Evolutionary conservation across 495 filamentous ascomycete genomes (phyloP), one percentile per base, ranked within the genome.

Genomic region (Parathielavia appendiculata): DNA sequence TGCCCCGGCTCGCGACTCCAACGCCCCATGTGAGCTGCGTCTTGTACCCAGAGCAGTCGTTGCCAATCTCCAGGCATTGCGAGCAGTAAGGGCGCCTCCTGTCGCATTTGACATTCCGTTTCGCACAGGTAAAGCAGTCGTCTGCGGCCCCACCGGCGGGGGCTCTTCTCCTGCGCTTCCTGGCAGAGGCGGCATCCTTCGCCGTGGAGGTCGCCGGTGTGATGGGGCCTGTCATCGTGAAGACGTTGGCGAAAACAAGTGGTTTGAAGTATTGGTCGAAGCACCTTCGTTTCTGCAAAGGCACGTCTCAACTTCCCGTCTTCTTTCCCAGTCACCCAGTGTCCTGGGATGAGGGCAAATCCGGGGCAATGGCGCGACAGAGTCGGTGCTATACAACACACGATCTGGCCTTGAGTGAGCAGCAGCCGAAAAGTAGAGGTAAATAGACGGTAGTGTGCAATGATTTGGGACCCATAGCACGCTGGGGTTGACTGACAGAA

Each of bases 1-100:
- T 98, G 59, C 93, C 93, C 62, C 93, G 85, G 70, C 92, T 97
- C 40, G 93, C 93, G 61, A 98, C 93, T 23, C 93, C 93, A 38
- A 98, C 88, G 13, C 92, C 93, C 93, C 93, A 98, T 38, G 93
- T 98, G 76, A 98, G 82, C 48, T 91, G 90, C 20, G 93, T 97
- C 75, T 95, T 93, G 78, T 98, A 98, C 59, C 93, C 93, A 44
- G 89, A 91, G 76, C 93, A 98, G 70, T 95, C 91, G 68, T 90
- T 92, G 56, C 91, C 89, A 58, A 86, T 76, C 55, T 96, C 91
- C 50, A 98, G 81, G 73, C 93, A 98, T 70, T 90, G 92, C 46
- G 90, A 91, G 71, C 93, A 98, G 71, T 97, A 98, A 14, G 93
- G 93, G 62, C 93, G 82, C 69, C 90, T 84, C 51, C 93, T 85